Evolutionary conservation across 495 filamentous ascomycete species (phyloP).

Genomic region (Talaromyces ruber): DNA sequence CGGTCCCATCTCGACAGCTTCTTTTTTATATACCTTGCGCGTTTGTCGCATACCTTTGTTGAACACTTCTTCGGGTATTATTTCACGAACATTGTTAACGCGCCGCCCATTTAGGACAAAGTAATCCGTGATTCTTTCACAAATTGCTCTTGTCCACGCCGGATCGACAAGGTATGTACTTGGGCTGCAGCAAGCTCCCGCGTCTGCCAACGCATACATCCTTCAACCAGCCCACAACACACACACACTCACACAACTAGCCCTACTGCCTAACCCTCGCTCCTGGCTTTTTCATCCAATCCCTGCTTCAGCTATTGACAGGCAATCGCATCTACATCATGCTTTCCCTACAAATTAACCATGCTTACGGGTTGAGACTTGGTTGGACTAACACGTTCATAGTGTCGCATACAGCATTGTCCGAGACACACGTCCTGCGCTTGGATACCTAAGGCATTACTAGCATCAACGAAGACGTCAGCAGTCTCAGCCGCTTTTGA

Average conservation of each 20-base stretch:
- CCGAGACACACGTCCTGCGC: neutral
- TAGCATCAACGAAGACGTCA: neutral
- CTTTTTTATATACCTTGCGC: neutral
- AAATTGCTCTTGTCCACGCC: neutral
- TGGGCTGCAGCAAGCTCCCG: slow-evolving; percentile 28
- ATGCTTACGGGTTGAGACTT: neutral
- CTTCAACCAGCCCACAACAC: slow-evolving; percentile 12
- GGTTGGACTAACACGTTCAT: neutral
- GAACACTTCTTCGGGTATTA: neutral
- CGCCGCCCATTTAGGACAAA: neutral
- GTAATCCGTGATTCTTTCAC: neutral
- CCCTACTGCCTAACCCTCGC: slow-evolving; percentile 10
- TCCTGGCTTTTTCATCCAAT: neutral
- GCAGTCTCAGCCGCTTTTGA: neutral
- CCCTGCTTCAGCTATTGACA: neutral
- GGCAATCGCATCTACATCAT: neutral
- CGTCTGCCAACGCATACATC: slow-evolving; percentile 45
- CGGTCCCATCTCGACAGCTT: neutral
- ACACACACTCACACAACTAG: neutral
- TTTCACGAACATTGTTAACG: neutral
- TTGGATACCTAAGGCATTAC: slow-evolving; percentile 6
- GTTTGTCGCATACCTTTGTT: neutral
- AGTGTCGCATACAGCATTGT: neutral
- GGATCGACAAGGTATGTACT: slow-evolving; percentile 36
- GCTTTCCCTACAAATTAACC: neutral